These are phyloP conservation scores for Penicillium canariense DNA, from an alignment of 495 filamentous ascomycete genomes.

Conservation along the genomic window DNA sequence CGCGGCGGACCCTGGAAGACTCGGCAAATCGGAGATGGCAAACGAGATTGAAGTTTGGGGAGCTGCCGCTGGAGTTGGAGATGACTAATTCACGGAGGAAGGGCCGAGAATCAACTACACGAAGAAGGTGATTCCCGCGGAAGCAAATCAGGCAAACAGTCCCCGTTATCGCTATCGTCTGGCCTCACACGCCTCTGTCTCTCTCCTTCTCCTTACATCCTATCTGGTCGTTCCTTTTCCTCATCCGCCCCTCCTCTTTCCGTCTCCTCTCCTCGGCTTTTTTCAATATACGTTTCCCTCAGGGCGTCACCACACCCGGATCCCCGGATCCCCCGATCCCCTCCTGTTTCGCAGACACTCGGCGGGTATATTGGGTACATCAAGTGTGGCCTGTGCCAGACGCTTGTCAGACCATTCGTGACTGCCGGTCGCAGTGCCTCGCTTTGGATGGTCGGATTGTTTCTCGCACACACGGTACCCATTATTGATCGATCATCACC, in stretches of 20 bases:
- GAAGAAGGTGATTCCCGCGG: not conserved
- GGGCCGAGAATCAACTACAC: constrained; percentile 1
- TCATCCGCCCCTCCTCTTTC: constrained; percentile 1
- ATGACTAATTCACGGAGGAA: constrained; percentile 10
- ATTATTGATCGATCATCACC: not conserved
- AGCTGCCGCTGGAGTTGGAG: not conserved
- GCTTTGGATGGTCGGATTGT: constrained; percentile 10
- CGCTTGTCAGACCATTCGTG: constrained; percentile 20
- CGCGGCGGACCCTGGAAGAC: not conserved
- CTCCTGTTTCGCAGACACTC: constrained; percentile 3
- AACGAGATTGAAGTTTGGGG: constrained; percentile 5
- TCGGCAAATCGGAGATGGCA: constrained; percentile 12
- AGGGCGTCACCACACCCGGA: not conserved
- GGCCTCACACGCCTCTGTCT: constrained; percentile 6
- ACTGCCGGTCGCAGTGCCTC: constrained; percentile 7
- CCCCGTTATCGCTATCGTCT: constrained; percentile 23
- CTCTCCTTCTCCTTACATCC: constrained; percentile 10
- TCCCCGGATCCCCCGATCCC: constrained; percentile 4
- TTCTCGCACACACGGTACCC: not conserved
- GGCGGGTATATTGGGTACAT: constrained; percentile 20
- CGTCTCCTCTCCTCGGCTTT: not conserved
- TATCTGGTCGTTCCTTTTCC: not conserved
- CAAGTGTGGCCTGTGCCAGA: constrained; percentile 18
- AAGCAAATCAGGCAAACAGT: constrained; percentile 29
- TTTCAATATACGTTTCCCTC: not conserved